These are phyloP conservation scores for Hevea brasiliensis DNA, from an alignment of 345 rosid genomes.

Conservation along the genomic window DNA sequence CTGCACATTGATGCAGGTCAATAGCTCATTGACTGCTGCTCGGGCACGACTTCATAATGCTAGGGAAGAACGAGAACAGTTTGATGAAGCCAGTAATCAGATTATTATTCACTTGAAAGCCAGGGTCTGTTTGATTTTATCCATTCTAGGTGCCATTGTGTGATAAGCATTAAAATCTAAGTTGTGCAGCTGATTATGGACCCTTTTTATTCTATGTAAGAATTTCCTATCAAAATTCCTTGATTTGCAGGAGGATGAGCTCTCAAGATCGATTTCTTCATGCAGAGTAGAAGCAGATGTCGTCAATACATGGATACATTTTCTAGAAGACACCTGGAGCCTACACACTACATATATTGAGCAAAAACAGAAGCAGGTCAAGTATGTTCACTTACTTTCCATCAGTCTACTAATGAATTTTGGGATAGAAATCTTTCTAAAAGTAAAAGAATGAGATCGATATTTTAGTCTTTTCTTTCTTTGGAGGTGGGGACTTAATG, in stretches of 20 bases:
- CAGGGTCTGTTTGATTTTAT: constrained; percentile 47
- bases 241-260: constrained; percentile 75
- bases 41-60: constrained; percentile 72
- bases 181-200: not conserved
- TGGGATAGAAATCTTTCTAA: constrained; percentile 1
- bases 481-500: too few species aligned
- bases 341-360: constrained; percentile 48
- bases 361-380: constrained; percentile 64
- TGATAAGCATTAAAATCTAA: not conserved
- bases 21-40: constrained; percentile 48
- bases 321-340: constrained; percentile 66
- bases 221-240: not conserved
- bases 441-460: constrained; percentile 2
- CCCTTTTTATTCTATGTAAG: not conserved
- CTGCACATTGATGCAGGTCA: constrained; percentile 53
- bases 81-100: constrained; percentile 87
- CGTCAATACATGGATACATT: constrained; percentile 64
- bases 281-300: constrained; percentile 77
- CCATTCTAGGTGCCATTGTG: not conserved
- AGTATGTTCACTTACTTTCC: constrained; percentile 48
- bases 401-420: not conserved
- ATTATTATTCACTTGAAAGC: constrained; percentile 68
- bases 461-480: not conserved
- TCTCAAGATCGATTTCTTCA: constrained; percentile 60
- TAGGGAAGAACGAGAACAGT: constrained; percentile 86